Evolutionary conservation across 352 stramenopile species (phyloP).

Genomic region (Phytophthora litchii): DNA sequence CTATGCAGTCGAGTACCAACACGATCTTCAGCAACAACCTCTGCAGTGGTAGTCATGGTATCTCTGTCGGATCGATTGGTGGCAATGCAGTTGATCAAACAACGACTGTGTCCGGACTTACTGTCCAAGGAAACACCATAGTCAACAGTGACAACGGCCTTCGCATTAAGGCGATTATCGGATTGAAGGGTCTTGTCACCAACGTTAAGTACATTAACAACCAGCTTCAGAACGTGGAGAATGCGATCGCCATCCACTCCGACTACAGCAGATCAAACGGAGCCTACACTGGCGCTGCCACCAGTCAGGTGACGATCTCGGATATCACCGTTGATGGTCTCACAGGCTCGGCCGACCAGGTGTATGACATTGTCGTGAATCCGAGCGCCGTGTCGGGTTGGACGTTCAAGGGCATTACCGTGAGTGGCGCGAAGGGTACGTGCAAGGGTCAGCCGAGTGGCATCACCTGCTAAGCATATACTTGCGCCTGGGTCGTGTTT

Average conservation of each 20-base stretch:
- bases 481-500: too few relatives aligned
- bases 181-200: slow-evolving; percentile 26
- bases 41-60: slow-evolving; percentile 25
- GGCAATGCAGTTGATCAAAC: slow-evolving; percentile 11
- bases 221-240: slow-evolving; percentile 23
- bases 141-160: slow-evolving; percentile 32
- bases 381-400: slow-evolving; percentile 21
- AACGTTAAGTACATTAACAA: slow-evolving; percentile 33
- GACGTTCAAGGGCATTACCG: slow-evolving; percentile 27
- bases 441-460: slow-evolving; percentile 19
- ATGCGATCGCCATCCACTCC: slow-evolving; percentile 21
- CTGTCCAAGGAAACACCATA: slow-evolving; percentile 38
- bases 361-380: slow-evolving; percentile 38
- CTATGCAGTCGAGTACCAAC: slow-evolving; percentile 36
- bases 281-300: slow-evolving; percentile 15
- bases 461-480: slow-evolving; percentile 13
- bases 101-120: slow-evolving; percentile 33
- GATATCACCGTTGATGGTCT: slow-evolving; percentile 24
- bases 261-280: slow-evolving; percentile 28
- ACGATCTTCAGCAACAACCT: slow-evolving; percentile 17
- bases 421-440: slow-evolving; percentile 7
- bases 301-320: slow-evolving; percentile 20
- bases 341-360: slow-evolving; percentile 13
- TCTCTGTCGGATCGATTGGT: slow-evolving; percentile 42
- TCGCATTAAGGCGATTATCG: slow-evolving; percentile 43